Base-by-base conservation (phyloP, 1,139 yeast species). In the Nakaseomyces nivariensis region DNA sequence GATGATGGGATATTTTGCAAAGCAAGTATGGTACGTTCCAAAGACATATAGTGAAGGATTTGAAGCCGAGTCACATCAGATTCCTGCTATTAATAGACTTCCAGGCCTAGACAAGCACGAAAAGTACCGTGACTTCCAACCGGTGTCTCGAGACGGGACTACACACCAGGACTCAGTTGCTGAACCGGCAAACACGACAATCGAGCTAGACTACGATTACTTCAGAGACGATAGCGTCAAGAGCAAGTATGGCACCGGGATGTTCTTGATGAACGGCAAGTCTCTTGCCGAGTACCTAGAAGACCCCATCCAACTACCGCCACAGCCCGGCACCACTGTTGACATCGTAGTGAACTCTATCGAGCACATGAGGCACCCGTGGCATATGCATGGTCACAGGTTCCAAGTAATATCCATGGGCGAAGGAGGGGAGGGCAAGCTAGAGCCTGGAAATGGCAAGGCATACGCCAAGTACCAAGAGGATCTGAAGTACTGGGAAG, bases 281-380 rank as follows among this genome's bases (percentile, higher is more conserved):
- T 54, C 63, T 4, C 48, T 60, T 47, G 49, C 46, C 13, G 65
- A 62, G 40, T 62, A 55, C 48, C 26, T 55, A 17, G 40, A 51
- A 26, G 47, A 50, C 0, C 64, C 65, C 79, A 8, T 71, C 69
- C 59, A 74, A 73, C 22, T 70, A 75, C 25, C 41, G 3, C 31
- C 31, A 10, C 55, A 74, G 51, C 68, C 74, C 41, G 79, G 76
- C 48, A 81, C 81, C 49, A 70, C 79, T 34, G 77, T 87, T 46
- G 95, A 87, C 59, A 71, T 88, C 51, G 78, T 85, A 9, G 67
- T 88, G 45, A 85, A 86, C 64, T 84, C 87, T 54, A 67, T 71
- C 53, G 96, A 87, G 67, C 86, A 89, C 49, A 94, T 94, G 69
- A 78, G 79, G 54, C 96, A 88, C 68, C 96, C 96, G n/a, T 86